These are phyloP conservation scores for Arthrobotrys sphaeroides DNA, from an alignment of 2,329 filamentous ascomycete species.

Conservation along the genomic window DNA sequence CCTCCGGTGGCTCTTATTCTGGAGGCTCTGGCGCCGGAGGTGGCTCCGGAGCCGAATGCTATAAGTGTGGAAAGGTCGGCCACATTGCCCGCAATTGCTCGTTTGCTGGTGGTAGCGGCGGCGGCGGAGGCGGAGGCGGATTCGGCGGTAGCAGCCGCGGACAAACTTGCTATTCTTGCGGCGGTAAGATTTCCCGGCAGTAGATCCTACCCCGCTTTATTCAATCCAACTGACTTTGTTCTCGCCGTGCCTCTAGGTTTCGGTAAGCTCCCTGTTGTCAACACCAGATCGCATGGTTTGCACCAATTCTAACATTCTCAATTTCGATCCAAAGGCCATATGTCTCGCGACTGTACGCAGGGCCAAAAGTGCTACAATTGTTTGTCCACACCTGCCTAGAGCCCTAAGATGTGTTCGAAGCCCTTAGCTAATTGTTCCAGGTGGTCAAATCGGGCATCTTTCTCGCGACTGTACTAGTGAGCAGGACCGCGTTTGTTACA, in stretches of 20 bases:
- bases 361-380: conserved; percentile 99
- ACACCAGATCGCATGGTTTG: not conserved
- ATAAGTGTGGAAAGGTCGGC: conserved; percentile 96
- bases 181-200: conserved; percentile 70
- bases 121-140: conserved; percentile 64
- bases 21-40: conserved; percentile 68
- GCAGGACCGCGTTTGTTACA: conserved; percentile 98
- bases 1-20: conserved; percentile 83
- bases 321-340: conserved; percentile 68
- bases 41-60: conserved; percentile 75
- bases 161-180: conserved; percentile 98
- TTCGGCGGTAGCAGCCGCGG: conserved; percentile 64
- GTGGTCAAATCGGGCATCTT: conserved; percentile 88
- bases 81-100: conserved; percentile 95
- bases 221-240: not conserved
- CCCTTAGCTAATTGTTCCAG: conserved; percentile 59
- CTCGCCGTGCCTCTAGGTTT: conserved; percentile 10
- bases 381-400: conserved; percentile 58
- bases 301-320: not conserved
- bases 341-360: conserved; percentile 97
- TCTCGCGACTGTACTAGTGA: conserved; percentile 96
- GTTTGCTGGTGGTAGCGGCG: conserved; percentile 65
- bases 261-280: not conserved
- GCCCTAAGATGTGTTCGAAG: not conserved
- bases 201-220: not conserved